phyloP scores from a whole-genome alignment of 495 filamentous ascomycete species.

The Aspergillus sclerotiicarbonarius region DNA sequence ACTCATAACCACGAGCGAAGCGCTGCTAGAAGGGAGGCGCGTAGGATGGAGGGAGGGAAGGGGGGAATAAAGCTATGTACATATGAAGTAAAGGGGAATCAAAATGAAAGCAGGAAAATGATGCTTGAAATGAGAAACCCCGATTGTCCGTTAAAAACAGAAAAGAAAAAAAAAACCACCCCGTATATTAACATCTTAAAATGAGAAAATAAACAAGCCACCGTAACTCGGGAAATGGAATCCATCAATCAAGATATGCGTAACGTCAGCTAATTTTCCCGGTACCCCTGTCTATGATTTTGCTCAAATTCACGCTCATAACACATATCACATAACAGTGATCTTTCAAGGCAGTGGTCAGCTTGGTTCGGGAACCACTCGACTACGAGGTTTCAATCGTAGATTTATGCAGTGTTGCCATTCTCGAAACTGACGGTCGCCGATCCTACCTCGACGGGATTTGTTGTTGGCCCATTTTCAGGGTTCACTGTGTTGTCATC shows the following conservation, averaged over 20 bases:
- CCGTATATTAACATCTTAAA: background rate
- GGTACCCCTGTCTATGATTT: background rate
- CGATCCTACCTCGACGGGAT: background rate
- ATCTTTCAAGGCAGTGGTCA: background rate
- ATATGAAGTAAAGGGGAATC: background rate
- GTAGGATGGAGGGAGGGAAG: background rate
- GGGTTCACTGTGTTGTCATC: background rate
- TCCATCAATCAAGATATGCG: background rate
- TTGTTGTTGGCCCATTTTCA: background rate
- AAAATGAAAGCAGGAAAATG: background rate
- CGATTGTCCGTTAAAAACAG: too few relatives aligned
- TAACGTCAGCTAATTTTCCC: background rate
- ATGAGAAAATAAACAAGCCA: background rate
- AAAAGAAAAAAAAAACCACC: background rate
- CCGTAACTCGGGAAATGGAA: background rate
- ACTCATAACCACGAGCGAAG: too few relatives aligned
- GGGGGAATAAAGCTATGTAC: background rate
- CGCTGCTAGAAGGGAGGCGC: background rate
- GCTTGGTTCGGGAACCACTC: background rate
- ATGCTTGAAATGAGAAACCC: background rate
- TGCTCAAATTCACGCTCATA: slow-evolving; percentile 11
- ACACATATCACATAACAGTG: slow-evolving; percentile 16
- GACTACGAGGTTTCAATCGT: slow-evolving; percentile 5
- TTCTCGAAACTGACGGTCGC: background rate
- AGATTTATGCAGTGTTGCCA: slow-evolving; percentile 1